Percentiles rank a stretch among this genome's conserved stretches.
Conservation (phyloP, 164 flowering plant species). For the Sextonia rubra region DNA sequence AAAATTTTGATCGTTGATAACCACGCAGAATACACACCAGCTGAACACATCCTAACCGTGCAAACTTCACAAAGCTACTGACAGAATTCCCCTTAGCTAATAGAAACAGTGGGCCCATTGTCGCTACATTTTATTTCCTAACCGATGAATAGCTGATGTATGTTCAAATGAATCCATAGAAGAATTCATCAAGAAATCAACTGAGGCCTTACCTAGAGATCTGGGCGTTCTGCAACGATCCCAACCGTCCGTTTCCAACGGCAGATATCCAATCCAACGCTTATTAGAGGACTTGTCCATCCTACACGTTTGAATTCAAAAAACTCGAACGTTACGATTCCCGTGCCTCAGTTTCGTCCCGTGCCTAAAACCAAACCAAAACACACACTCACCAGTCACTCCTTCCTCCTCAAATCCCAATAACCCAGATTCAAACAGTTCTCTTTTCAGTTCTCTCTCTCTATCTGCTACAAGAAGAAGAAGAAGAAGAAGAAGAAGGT, state of each 20-base stretch:
- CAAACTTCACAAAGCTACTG: too few species aligned
- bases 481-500: not conserved
- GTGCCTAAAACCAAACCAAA: constrained; percentile 12
- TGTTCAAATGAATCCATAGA: too few species aligned
- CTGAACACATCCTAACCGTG: too few species aligned
- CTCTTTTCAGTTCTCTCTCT: constrained; percentile 1
- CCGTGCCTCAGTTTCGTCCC: constrained; percentile 26
- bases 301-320: constrained; percentile 48
- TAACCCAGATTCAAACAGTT: not conserved
- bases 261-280: not conserved
- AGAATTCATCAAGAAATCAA: too few species aligned
- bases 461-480: not conserved
- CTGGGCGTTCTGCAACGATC: not conserved
- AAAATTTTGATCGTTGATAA: too few species aligned
- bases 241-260: not conserved
- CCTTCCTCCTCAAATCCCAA: not conserved
- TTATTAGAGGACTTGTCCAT: constrained; percentile 20
- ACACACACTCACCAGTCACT: not conserved
- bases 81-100: too few species aligned
- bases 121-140: too few species aligned
- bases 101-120: too few species aligned
- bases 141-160: too few species aligned
- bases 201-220: not conserved
- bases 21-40: too few species aligned
- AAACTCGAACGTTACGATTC: constrained; percentile 38